phyloP scores from a whole-genome alignment of 345 rosid genomes.

The Eucalyptus virginea region DNA sequence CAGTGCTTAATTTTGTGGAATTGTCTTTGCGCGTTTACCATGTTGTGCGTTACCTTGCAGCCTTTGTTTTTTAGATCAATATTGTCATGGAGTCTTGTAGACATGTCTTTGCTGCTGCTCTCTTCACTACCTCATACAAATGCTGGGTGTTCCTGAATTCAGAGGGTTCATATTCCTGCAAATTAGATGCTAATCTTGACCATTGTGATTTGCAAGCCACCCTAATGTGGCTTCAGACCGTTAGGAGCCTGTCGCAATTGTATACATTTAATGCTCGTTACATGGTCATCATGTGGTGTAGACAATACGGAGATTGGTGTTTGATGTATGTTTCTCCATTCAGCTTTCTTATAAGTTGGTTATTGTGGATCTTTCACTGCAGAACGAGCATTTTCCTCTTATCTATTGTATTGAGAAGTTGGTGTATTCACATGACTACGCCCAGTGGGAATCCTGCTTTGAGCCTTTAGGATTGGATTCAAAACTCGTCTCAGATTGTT shows the following conservation, averaged over 20 bases:
- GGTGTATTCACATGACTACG: slow-evolving; percentile 33
- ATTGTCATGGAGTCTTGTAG: not conserved
- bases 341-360: not conserved
- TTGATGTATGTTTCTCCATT: not conserved
- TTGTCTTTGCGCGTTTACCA: not conserved
- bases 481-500: slow-evolving; percentile 49
- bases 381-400: slow-evolving; percentile 70
- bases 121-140: not conserved
- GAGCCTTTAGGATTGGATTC: slow-evolving; percentile 45
- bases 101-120: not conserved
- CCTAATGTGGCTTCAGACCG: not conserved
- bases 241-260: not conserved
- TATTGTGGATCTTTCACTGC: slow-evolving; percentile 7
- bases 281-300: not conserved
- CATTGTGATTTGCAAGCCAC: not conserved
- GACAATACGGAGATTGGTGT: not conserved
- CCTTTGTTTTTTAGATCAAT: not conserved
- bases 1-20: not conserved
- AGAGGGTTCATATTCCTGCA: not conserved
- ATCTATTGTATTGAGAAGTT: slow-evolving; percentile 64
- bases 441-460: slow-evolving; percentile 72
- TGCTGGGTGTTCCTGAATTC: not conserved
- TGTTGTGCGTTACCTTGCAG: not conserved
- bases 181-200: not conserved
- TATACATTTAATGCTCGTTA: not conserved